Conservation (phyloP, 371 early-diverging fungal species). For the Mucor plumbeus region DNA sequence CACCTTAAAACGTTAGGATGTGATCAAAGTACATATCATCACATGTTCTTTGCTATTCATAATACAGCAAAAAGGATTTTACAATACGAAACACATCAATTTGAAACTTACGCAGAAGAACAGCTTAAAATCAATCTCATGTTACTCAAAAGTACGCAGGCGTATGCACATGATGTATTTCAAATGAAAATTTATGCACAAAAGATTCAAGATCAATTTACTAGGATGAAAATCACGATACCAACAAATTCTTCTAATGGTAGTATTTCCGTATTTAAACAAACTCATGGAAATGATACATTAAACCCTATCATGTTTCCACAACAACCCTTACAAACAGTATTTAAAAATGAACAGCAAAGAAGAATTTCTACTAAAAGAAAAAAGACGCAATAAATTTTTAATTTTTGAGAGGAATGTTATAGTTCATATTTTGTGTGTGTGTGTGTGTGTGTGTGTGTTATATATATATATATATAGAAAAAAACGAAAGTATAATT, state of each 20-base stretch:
- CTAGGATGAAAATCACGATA: conserved; percentile 12
- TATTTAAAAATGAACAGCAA: background rate
- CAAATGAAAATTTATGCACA: conserved; percentile 51
- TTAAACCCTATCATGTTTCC: background rate
- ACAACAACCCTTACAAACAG: background rate
- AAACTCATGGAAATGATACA: background rate
- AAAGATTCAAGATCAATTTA: conserved; percentile 45
- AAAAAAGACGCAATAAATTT: background rate
- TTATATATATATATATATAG: background rate
- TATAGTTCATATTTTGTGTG: background rate
- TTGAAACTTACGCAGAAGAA: conserved; percentile 30
- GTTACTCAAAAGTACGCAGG: conserved; percentile 45
- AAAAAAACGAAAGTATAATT: background rate
- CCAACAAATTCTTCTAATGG: background rate
- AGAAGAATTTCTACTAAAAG: background rate
- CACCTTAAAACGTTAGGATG: conserved; percentile 41
- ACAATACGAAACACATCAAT: conserved; percentile 12
- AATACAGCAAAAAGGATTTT: conserved; percentile 43
- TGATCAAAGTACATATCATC: conserved; percentile 58
- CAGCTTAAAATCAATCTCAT: conserved; percentile 43
- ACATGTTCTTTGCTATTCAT: conserved; percentile 58
- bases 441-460: background rate
- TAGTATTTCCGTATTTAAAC: background rate
- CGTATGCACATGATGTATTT: conserved; percentile 49
- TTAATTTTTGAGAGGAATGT: background rate